A percentile compares a stretch with the other conserved stretches of the same genome.
Conservation (phyloP, 2,329 filamentous ascomycete genomes). For the Ophiostoma perfectum region DNA sequence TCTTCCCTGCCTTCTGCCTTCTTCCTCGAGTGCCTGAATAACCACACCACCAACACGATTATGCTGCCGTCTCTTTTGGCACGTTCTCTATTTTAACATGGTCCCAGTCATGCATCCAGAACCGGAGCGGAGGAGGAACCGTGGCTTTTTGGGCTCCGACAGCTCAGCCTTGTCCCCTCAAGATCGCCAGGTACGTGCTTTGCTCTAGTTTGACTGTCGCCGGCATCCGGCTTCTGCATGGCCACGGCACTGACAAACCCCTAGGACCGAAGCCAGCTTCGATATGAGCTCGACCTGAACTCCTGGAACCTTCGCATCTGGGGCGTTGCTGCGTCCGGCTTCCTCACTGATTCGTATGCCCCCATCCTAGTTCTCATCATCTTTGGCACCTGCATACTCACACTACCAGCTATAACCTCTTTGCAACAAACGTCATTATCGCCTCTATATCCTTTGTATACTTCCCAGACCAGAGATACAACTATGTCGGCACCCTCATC, state of each 20-base stretch:
- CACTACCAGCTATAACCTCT: conserved; percentile 46
- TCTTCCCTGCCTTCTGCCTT: background rate
- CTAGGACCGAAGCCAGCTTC: conserved; percentile 47
- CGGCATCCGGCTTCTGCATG: background rate
- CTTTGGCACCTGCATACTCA: background rate
- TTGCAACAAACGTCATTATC: conserved; percentile 51
- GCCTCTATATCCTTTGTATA: conserved; percentile 50
- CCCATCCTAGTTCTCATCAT: background rate
- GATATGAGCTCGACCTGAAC: conserved; percentile 50
- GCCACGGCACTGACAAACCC: background rate
- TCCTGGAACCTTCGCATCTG: conserved; percentile 51
- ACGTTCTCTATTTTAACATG: conserved; percentile 16
- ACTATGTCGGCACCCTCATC: conserved; percentile 44
- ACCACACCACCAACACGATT: background rate
- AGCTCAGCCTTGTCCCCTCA: conserved; percentile 47
- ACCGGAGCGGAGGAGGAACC: conserved; percentile 39
- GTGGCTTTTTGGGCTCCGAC: conserved; percentile 47
- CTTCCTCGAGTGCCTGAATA: background rate
- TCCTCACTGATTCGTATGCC: conserved; percentile 49
- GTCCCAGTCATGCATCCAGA: conserved; percentile 32
- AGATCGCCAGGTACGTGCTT: conserved; percentile 42
- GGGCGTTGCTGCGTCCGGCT: conserved; percentile 51
- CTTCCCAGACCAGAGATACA: conserved; percentile 41
- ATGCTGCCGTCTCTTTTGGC: background rate
- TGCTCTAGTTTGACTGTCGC: background rate